Conservation (phyloP, 257 asterid species). For the Nicotiana sylvestris region DNA sequence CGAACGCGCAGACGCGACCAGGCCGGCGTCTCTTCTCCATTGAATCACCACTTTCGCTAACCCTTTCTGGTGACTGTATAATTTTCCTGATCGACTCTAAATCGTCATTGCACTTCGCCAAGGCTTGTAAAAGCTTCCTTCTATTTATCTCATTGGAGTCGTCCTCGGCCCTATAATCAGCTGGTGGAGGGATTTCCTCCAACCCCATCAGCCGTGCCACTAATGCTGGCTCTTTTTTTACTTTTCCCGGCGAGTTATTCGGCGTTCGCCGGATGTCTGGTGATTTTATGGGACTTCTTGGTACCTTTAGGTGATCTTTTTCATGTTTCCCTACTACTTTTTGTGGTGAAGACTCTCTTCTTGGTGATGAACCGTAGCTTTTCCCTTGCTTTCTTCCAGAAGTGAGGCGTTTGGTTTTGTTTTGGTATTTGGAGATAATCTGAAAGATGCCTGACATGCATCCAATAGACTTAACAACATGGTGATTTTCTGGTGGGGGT, state of each 20-base stretch:
- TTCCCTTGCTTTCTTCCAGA: slow-evolving; percentile 57
- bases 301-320: slow-evolving; percentile 13
- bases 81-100: slow-evolving; percentile 66
- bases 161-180: slow-evolving; percentile 18
- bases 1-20: slow-evolving; percentile 22
- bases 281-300: slow-evolving; percentile 57
- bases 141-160: slow-evolving; percentile 40
- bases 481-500: slow-evolving; percentile 48
- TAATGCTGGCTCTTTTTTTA: slow-evolving; percentile 34
- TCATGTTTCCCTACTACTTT: background rate
- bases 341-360: slow-evolving; percentile 18
- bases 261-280: slow-evolving; percentile 43
- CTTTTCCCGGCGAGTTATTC: slow-evolving; percentile 25
- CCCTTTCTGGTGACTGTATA: slow-evolving; percentile 39
- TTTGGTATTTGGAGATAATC: slow-evolving; percentile 63
- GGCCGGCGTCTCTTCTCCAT: background rate
- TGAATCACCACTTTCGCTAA: background rate
- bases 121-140: slow-evolving; percentile 51
- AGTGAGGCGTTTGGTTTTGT: slow-evolving; percentile 59
- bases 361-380: slow-evolving; percentile 18
- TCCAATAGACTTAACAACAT: slow-evolving; percentile 58
- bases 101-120: slow-evolving; percentile 81
- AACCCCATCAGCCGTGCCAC: slow-evolving; percentile 79
- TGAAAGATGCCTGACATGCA: slow-evolving; percentile 81
- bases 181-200: slow-evolving; percentile 29